phyloP scores from a whole-genome alignment of 2,329 filamentous ascomycete genomes.

The Monosporascus sp. region DNA sequence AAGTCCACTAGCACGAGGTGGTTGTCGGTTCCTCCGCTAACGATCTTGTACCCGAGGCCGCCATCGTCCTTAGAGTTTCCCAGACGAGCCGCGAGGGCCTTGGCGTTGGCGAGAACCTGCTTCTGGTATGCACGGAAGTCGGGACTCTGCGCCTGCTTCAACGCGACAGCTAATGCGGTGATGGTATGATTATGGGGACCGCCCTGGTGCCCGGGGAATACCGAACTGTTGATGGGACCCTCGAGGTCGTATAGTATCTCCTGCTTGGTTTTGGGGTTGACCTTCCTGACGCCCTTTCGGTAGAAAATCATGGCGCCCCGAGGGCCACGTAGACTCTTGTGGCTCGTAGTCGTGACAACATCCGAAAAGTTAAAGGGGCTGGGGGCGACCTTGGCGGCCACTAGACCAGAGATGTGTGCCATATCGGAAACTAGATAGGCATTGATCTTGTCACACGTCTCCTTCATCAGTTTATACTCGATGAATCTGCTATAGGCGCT shows the following conservation, averaged over 20 bases:
- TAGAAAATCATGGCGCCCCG: conserved; percentile 98
- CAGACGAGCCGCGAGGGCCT: conserved; percentile 70
- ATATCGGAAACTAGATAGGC: conserved; percentile 94
- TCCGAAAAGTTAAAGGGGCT: conserved; percentile 86
- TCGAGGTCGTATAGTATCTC: conserved; percentile 88
- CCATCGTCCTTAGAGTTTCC: conserved; percentile 66
- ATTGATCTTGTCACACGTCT: conserved; percentile 84
- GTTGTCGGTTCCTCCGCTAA: conserved; percentile 93
- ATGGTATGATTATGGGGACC: conserved; percentile 99
- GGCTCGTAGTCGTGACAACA: conserved; percentile 94
- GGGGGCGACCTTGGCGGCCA: conserved; percentile 86
- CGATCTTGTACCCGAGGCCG: conserved; percentile 78
- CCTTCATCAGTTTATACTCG: conserved; percentile 87
- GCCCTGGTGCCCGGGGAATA: conserved; percentile 97
- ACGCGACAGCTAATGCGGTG: conserved; percentile 85
- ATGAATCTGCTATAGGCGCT: conserved; percentile 95
- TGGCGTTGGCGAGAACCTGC: conserved; percentile 84
- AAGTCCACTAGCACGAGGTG: conserved; percentile 92
- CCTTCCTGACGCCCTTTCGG: conserved; percentile 81
- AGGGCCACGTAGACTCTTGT: conserved; percentile 94
- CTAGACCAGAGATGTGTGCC: conserved; percentile 92
- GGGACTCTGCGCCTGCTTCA: conserved; percentile 84
- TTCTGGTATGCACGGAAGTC: conserved; percentile 93
- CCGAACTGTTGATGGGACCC: conserved; percentile 87
- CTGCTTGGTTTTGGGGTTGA: conserved; percentile 79